A percentile compares a stretch with the other conserved stretches of the same genome.
phyloP scores from a whole-genome alignment of 2,329 filamentous ascomycete genomes.

The Neophaeococcomyces aloes region DNA sequence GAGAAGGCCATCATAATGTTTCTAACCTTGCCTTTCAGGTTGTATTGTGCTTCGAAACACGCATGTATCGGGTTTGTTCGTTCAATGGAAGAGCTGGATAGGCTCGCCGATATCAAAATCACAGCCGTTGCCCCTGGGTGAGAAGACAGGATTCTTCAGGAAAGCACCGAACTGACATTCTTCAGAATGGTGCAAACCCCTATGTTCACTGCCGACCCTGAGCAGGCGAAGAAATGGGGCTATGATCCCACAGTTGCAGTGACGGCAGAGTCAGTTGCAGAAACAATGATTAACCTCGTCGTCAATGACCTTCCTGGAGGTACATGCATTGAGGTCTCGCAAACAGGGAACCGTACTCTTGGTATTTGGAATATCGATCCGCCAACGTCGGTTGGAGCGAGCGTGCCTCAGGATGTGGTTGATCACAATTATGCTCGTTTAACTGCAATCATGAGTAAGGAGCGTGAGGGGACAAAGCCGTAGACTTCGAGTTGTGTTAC shows the following conservation, averaged over 20 bases:
- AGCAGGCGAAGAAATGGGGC: constrained; percentile 38
- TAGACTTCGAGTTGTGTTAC: too few relatives aligned
- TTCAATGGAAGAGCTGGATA: constrained; percentile 40
- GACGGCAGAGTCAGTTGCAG: constrained; percentile 48
- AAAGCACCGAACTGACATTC: not conserved
- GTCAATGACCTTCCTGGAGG: constrained; percentile 32
- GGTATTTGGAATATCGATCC: constrained; percentile 1
- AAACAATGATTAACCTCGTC: constrained; percentile 46
- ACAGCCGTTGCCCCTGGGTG: constrained; percentile 49
- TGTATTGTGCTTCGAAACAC: constrained; percentile 42
- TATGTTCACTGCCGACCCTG: constrained; percentile 51
- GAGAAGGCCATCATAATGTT: too few relatives aligned
- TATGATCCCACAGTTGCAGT: constrained; percentile 35
- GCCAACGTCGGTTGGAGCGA: not conserved
- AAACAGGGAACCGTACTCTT: constrained; percentile 1
- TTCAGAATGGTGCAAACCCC: constrained; percentile 46
- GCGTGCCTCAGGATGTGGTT: not conserved
- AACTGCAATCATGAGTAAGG: not conserved
- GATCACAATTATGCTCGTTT: not conserved
- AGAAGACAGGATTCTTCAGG: constrained; percentile 15
- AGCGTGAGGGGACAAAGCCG: not conserved
- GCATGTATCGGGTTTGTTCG: constrained; percentile 41
- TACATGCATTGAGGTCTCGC: constrained; percentile 7
- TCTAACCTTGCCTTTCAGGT: constrained; percentile 4
- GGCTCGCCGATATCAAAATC: constrained; percentile 38